phyloP scores from a whole-genome alignment of 495 filamentous ascomycete species.

The Aspergillus asperescens region DNA sequence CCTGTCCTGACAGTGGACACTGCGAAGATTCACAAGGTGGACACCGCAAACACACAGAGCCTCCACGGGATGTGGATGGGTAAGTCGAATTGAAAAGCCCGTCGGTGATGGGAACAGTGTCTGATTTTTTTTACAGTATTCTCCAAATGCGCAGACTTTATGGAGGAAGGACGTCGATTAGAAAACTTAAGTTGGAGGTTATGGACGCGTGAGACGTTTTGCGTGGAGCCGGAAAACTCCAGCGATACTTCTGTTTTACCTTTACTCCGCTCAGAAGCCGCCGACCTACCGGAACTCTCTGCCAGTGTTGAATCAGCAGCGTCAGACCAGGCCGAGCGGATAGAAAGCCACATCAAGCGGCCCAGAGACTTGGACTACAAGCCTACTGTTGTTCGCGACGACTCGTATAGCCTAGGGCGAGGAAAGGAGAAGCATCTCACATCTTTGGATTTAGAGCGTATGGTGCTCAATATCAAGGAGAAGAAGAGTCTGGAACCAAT shows the following conservation, averaged over 20 bases:
- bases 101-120: not conserved
- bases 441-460: conserved; percentile 77
- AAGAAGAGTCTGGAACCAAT: conserved; percentile 61
- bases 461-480: conserved; percentile 83
- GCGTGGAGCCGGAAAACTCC: conserved; percentile 67
- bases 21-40: conserved; percentile 85
- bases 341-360: conserved; percentile 58
- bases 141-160: conserved; percentile 87
- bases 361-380: conserved; percentile 41
- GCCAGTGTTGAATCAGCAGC: conserved; percentile 79
- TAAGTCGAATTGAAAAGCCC: conserved; percentile 62
- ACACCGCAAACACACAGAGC: conserved; percentile 86
- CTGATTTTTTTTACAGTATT: conserved; percentile 58
- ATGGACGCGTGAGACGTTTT: conserved; percentile 95
- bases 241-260: conserved; percentile 40
- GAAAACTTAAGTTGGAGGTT: conserved; percentile 96
- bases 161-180: conserved; percentile 85
- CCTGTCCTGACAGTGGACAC: conserved; percentile 79
- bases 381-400: conserved; percentile 44
- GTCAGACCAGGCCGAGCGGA: conserved; percentile 66
- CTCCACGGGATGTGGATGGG: conserved; percentile 98
- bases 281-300: conserved; percentile 80
- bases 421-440: conserved; percentile 88
- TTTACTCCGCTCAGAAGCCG: conserved; percentile 40
- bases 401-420: conserved; percentile 53